These are phyloP conservation scores for Parascedosporium putredinis DNA, from an alignment of 2,329 filamentous ascomycete genomes.

Conservation along the genomic window DNA sequence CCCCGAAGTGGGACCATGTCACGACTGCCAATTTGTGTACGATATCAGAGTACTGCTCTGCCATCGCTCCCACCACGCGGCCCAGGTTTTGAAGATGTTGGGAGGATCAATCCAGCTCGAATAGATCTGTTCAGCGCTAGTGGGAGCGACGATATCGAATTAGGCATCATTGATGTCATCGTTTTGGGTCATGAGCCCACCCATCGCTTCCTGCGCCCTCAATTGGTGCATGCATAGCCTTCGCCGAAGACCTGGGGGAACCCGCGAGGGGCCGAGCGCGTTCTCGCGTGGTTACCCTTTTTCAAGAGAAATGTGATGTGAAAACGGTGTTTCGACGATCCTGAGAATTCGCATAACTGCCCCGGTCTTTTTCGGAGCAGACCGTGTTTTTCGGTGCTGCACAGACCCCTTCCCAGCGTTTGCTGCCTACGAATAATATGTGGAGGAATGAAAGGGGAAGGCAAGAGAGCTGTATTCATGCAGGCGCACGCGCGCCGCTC, in stretches of 20 bases:
- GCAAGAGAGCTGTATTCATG: neutral
- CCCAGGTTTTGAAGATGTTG: neutral
- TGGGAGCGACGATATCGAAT: neutral
- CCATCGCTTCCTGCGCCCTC: neutral
- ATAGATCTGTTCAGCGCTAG: too few relatives aligned
- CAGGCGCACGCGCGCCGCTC: neutral
- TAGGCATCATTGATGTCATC: neutral
- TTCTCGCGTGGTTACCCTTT: too few relatives aligned
- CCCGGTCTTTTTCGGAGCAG: neutral
- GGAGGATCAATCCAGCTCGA: neutral
- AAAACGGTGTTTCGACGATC: neutral
- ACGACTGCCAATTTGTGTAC: neutral
- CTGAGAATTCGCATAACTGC: neutral
- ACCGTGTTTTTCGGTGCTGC: neutral
- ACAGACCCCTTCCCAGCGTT: neutral
- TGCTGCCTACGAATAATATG: neutral
- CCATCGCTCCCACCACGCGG: too few relatives aligned
- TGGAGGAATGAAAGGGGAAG: neutral
- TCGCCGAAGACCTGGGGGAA: too few relatives aligned
- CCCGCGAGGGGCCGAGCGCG: too few relatives aligned
- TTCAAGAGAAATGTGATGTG: neutral
- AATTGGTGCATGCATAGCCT: too few relatives aligned
- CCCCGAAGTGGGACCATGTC: too few relatives aligned
- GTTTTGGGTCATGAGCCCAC: neutral
- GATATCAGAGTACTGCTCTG: neutral